phyloP scores from a whole-genome alignment of 805 yeast species.

The Hanseniaspora taiwanica region DNA sequence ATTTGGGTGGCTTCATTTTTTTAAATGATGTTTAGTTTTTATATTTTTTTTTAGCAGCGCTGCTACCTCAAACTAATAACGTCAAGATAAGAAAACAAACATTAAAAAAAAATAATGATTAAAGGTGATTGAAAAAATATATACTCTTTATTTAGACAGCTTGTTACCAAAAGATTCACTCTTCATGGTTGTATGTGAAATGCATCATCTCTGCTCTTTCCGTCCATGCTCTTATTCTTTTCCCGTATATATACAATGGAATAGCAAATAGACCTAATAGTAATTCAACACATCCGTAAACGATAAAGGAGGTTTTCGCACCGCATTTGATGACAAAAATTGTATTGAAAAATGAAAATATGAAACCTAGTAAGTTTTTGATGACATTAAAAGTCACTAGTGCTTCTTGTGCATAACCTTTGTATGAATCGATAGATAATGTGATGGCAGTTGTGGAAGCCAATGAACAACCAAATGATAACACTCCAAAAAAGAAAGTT shows the following conservation, averaged over 20 bases:
- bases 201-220: slow-evolving; percentile 33
- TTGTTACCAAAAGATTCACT: no score
- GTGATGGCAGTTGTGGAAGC: slow-evolving; percentile 53
- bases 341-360: slow-evolving; percentile 44
- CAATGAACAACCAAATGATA: slow-evolving; percentile 47
- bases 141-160: no score
- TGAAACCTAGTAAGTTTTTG: slow-evolving; percentile 42
- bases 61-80: no score
- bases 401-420: slow-evolving; percentile 44
- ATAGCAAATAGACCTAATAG: slow-evolving; percentile 35
- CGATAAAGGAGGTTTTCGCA: slow-evolving; percentile 33
- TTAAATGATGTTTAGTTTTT: no score
- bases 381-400: slow-evolving; percentile 42
- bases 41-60: no score
- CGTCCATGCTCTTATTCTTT: slow-evolving; percentile 36
- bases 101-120: no score
- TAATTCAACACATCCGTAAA: slow-evolving; percentile 40
- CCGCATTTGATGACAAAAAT: slow-evolving; percentile 30
- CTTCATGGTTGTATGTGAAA: slow-evolving; percentile 7
- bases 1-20: no score
- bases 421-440: slow-evolving; percentile 43
- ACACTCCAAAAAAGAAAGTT: slow-evolving; percentile 39
- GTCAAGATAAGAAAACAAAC: no score
- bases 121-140: no score
- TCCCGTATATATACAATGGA: slow-evolving; percentile 43